Evolutionary conservation across 1,284 basidiomycete species (phyloP).

Genomic region (Moesziomyces parantarcticus): DNA sequence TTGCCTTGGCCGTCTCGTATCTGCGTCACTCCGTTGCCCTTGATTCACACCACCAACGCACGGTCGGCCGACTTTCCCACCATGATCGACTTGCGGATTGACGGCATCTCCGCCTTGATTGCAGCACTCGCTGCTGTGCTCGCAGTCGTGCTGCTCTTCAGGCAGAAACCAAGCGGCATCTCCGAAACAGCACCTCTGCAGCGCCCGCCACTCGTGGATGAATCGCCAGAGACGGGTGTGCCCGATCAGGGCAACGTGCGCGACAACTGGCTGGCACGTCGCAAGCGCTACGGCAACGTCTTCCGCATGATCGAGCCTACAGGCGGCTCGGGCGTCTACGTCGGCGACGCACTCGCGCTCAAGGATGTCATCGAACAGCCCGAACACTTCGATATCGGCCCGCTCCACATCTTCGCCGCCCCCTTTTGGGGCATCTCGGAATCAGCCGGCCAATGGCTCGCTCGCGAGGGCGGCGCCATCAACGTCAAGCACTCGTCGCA

Average conservation of each 20-base stretch:
- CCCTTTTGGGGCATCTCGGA: constrained; percentile 21
- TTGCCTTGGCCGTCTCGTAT: too few species aligned
- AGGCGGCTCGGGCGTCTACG: constrained; percentile 3
- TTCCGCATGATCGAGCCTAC: constrained; percentile 6
- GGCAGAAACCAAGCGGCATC: too few species aligned
- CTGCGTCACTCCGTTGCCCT: too few species aligned
- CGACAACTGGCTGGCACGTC: constrained; percentile 5
- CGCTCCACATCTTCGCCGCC: constrained; percentile 11
- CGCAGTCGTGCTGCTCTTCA: too few species aligned
- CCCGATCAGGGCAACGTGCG: constrained; percentile 1
- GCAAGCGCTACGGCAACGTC: constrained; percentile 3
- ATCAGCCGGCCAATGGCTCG: constrained; percentile 8
- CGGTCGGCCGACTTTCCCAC: too few species aligned
- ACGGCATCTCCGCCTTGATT: too few species aligned
- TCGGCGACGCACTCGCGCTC: constrained; percentile 15
- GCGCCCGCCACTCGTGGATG: constrained; percentile 3
- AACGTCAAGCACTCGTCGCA: constrained; percentile 7
- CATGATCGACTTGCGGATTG: too few species aligned
- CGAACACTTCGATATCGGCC: constrained; percentile 3
- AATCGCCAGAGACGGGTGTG: neutral
- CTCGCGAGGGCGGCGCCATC: constrained; percentile 6
- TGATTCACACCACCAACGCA: too few species aligned
- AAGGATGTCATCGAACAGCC: constrained; percentile 20
- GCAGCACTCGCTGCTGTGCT: too few species aligned
- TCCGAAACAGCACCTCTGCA: neutral